Conservation (phyloP, 352 stramenopile species). For the Pythium volutum region DNA sequence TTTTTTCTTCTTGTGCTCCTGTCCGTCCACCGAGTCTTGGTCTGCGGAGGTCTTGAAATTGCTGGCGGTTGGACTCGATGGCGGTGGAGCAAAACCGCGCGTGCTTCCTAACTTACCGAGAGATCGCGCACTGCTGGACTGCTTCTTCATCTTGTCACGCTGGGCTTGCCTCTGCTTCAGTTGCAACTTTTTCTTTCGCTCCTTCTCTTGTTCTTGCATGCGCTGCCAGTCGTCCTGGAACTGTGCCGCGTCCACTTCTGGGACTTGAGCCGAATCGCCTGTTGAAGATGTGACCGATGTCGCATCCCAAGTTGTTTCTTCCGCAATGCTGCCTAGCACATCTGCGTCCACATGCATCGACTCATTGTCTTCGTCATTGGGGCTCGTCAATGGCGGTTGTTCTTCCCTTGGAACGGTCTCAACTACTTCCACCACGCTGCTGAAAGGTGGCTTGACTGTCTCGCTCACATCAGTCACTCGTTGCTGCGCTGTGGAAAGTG, state of each 20-base stretch:
- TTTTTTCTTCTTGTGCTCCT: conserved; percentile 22
- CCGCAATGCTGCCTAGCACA: background rate
- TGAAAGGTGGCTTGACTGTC: too few species aligned
- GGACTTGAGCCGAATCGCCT: background rate
- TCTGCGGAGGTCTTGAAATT: background rate
- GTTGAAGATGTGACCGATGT: conserved; percentile 3
- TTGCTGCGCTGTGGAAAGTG: background rate
- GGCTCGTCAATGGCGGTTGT: background rate
- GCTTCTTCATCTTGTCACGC: conserved; percentile 75
- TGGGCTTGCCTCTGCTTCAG: conserved; percentile 74
- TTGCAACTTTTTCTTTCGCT: conserved; percentile 65
- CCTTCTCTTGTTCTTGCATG: conserved; percentile 71
- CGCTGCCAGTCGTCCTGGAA: conserved; percentile 66
- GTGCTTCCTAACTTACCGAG: conserved; percentile 18
- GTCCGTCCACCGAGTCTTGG: background rate
- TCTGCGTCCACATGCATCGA: background rate
- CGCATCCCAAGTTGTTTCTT: conserved; percentile 7
- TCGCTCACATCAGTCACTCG: background rate
- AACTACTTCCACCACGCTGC: background rate
- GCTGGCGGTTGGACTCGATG: background rate
- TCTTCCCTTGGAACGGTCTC: background rate
- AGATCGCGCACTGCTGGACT: conserved; percentile 24
- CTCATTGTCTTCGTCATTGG: background rate
- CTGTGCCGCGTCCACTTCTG: conserved; percentile 11
- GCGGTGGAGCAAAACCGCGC: background rate